Evolutionary conservation across 2,329 filamentous ascomycete genomes (phyloP), one percentile per base, ranked within the genome.

Genomic region (Penicillium sp.): DNA sequence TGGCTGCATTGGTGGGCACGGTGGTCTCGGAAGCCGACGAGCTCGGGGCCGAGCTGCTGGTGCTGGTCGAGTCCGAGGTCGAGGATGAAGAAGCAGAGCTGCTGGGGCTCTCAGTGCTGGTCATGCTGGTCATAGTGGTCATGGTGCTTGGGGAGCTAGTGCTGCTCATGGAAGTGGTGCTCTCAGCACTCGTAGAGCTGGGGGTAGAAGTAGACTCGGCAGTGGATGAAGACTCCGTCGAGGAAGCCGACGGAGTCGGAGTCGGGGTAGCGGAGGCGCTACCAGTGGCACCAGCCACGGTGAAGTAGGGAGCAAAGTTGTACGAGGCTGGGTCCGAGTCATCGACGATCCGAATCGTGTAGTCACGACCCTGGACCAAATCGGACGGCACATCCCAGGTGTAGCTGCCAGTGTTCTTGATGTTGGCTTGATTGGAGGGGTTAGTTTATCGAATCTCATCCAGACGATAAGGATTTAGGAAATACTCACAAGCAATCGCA

Each of bases 271-370:
- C 20, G 33, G 37, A 41, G 33, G 51, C 48, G 20, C 53, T 45
- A 42, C 47, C 68, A 40, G 66, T 68, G 44, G 62, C 61, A 44
- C 67, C 70, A 9, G 69, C 52, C 39, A 77, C 62, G 25, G 65
- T 61, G 60, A 77, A 77, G 43, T 65, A 66, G 5, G 70, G 68
- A 23, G 68, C 69, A 66, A 72, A 77, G 67, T 77, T 77, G 57
- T 60, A 62, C 43, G 67, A 52, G 32, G 35, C 42, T 6, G 61
- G 32, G 59, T 76, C 51, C 5, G 48, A 47, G 48, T 74, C 72
- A 48, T 65, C 60, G 53, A 74, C 59, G 52, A 77, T 77, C 54
- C 74, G 64, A 45, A 77, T 60, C 40, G 72, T 70, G 65, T 76
- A 77, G 55, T 71, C 64, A 26, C 59, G 58, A 47, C 68, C 64